These are phyloP conservation scores for Scytalidium sp. DNA, from an alignment of 2,329 filamentous ascomycete species.

Conservation along the genomic window DNA sequence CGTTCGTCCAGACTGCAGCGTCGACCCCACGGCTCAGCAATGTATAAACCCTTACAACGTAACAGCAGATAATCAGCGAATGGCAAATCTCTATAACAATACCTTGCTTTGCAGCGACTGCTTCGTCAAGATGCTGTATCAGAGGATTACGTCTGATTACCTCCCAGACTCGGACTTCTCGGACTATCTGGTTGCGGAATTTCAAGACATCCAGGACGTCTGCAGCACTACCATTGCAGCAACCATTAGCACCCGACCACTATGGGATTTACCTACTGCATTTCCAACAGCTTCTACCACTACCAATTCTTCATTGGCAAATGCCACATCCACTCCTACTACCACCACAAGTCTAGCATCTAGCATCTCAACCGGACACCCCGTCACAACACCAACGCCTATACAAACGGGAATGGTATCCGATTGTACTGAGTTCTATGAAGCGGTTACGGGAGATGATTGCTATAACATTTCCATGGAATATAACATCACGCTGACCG, in stretches of 20 bases:
- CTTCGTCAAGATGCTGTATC: constrained; percentile 17
- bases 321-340: no score
- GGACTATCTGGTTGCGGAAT: constrained; percentile 18
- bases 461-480: no score
- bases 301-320: no score
- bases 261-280: no score
- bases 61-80: constrained; percentile 2
- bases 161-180: constrained; percentile 20
- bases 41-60: constrained; percentile 1
- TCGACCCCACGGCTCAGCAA: constrained; percentile 1
- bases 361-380: no score
- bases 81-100: constrained; percentile 13
- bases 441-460: no score
- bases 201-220: constrained; percentile 20
- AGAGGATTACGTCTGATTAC: constrained; percentile 14
- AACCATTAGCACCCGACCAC: constrained; percentile 5
- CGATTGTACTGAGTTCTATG: no score
- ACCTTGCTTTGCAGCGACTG: constrained; percentile 18
- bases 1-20: constrained; percentile 4
- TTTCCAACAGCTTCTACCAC: no score
- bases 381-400: no score
- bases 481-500: no score
- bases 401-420: no score
- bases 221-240: constrained; percentile 10
- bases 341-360: no score